Percentiles rank a stretch among this genome's conserved stretches.
These are phyloP conservation scores for Nicotiana otophora DNA, from an alignment of 257 asterid species.

Conservation along the genomic window DNA sequence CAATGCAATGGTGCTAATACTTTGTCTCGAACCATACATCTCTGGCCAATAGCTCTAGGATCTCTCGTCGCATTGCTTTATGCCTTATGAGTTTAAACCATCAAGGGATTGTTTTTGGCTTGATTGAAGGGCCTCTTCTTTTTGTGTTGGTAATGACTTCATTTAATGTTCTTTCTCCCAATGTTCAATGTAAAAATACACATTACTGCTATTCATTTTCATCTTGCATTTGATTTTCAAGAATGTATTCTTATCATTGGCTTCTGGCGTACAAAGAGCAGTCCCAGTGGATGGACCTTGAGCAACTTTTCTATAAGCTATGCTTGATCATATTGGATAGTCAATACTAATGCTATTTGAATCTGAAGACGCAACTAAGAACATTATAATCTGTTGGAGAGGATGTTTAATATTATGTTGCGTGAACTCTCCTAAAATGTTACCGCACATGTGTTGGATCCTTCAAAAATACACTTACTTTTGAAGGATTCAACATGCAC, in stretches of 20 bases:
- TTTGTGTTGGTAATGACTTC: not conserved
- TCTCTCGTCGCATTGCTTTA: slow-evolving; percentile 35
- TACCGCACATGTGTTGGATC: too few relatives aligned
- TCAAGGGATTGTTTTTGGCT: not conserved
- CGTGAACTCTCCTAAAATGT: too few relatives aligned
- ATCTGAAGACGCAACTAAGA: too few relatives aligned
- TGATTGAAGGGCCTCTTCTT: not conserved
- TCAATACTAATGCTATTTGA: not conserved
- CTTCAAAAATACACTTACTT: too few relatives aligned
- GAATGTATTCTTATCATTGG: not conserved
- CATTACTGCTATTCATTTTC: too few relatives aligned
- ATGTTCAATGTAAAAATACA: not conserved
- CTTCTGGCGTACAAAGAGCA: not conserved
- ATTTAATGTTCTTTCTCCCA: not conserved
- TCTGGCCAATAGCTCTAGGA: slow-evolving; percentile 33
- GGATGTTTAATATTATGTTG: too few relatives aligned
- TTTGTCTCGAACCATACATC: slow-evolving; percentile 13
- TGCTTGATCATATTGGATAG: not conserved
- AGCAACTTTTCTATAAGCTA: not conserved
- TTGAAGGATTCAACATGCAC: too few relatives aligned
- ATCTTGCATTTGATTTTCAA: not conserved
- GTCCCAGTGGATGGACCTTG: not conserved
- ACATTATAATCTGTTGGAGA: too few relatives aligned
- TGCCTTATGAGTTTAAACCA: slow-evolving; percentile 14
- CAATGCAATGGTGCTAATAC: slow-evolving; percentile 36